Percentiles rank a stretch among this genome's conserved stretches.
phyloP scores from a whole-genome alignment of 2,329 filamentous ascomycete species.

The Fonsecaea monophora region DNA sequence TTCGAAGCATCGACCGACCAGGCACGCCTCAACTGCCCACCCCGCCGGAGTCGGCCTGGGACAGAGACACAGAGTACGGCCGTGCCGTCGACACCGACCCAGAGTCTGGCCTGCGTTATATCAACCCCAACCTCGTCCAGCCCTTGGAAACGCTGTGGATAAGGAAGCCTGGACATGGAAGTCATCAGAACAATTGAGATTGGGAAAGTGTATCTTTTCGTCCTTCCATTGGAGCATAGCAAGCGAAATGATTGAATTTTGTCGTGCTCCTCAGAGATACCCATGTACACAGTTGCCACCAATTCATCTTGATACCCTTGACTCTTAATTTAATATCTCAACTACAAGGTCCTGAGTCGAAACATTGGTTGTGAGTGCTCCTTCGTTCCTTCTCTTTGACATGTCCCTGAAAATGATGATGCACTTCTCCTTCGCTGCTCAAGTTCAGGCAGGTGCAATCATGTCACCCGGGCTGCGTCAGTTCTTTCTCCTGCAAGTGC shows the following conservation, averaged over 20 bases:
- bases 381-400: background rate
- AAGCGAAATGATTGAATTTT: conserved; percentile 18
- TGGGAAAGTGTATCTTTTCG: conserved; percentile 6
- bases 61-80: conserved; percentile 52
- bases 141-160: conserved; percentile 55
- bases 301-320: conserved; percentile 6
- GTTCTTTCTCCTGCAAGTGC: background rate
- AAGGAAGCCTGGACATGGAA: conserved; percentile 34
- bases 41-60: conserved; percentile 48
- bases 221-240: conserved; percentile 29
- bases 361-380: background rate
- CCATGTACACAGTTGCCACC: conserved; percentile 24
- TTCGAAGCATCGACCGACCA: conserved; percentile 78
- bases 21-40: conserved; percentile 50
- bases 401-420: background rate
- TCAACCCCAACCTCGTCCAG: conserved; percentile 55
- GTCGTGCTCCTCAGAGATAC: conserved; percentile 24
- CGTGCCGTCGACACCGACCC: conserved; percentile 50
- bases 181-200: conserved; percentile 9
- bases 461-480: background rate
- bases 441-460: background rate
- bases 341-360: background rate
- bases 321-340: background rate
- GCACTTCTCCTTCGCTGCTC: background rate
- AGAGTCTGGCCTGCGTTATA: conserved; percentile 52